Conservation (phyloP, 768 basidiomycete genomes). For the Obba rivulosa region DNA sequence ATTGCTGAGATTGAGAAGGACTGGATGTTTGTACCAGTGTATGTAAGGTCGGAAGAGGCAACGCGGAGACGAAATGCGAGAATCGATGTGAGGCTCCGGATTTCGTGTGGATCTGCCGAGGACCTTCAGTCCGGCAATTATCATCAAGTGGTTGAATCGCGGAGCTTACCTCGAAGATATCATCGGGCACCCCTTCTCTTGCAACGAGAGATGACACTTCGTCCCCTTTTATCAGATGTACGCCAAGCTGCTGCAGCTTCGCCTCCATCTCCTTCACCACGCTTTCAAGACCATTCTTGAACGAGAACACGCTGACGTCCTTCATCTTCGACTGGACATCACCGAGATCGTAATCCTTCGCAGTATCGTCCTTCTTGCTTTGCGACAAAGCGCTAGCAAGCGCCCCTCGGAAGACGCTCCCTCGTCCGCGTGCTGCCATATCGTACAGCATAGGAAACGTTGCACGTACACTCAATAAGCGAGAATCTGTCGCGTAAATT, state of each 20-base stretch:
- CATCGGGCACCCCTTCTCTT: constrained; percentile 21
- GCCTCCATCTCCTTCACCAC: constrained; percentile 53
- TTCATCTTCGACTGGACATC: constrained; percentile 42
- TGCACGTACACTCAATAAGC: constrained; percentile 66
- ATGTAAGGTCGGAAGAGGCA: constrained; percentile 56
- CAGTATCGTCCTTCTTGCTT: constrained; percentile 7
- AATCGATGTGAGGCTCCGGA: constrained; percentile 33
- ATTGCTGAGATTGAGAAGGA: not conserved
- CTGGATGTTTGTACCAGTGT: constrained; percentile 4
- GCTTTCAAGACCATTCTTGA: constrained; percentile 68
- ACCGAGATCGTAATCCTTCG: constrained; percentile 42
- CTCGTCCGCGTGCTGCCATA: constrained; percentile 59
- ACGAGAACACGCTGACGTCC: constrained; percentile 72
- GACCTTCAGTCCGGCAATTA: not conserved
- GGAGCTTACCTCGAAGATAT: constrained; percentile 19
- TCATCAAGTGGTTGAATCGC: not conserved
- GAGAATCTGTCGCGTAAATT: constrained; percentile 85
- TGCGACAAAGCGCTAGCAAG: constrained; percentile 19
- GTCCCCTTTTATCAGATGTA: constrained; percentile 47
- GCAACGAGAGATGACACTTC: constrained; percentile 29
- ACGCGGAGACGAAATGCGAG: constrained; percentile 72
- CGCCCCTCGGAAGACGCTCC: constrained; percentile 65
- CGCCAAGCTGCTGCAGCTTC: constrained; percentile 42
- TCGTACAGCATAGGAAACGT: constrained; percentile 75
- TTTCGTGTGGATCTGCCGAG: constrained; percentile 28